Evolutionary conservation across 1,139 yeast genomes (phyloP).

Genomic region (Yarrowia galli): DNA sequence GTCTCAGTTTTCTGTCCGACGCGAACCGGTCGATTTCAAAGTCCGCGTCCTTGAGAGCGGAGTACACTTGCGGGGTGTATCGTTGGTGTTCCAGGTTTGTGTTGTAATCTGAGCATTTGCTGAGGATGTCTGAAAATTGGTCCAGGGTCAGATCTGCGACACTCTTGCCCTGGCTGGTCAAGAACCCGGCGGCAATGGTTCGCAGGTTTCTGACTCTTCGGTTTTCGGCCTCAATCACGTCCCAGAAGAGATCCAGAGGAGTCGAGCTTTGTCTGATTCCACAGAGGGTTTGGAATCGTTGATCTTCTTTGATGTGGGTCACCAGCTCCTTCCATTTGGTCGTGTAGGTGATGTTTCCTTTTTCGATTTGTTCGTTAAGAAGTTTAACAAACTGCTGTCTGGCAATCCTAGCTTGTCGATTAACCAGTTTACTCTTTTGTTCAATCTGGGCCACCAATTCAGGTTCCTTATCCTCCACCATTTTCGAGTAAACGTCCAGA

Average conservation of each 20-base stretch:
- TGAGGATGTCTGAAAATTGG: constrained; percentile 45
- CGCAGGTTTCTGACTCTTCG: constrained; percentile 64
- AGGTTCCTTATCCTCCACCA: constrained; percentile 57
- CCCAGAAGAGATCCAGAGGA: constrained; percentile 81
- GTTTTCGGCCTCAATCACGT: constrained; percentile 68
- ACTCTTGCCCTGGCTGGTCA: constrained; percentile 49
- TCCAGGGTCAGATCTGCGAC: constrained; percentile 44
- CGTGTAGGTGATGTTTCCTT: constrained; percentile 60
- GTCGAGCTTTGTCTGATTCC: constrained; percentile 79
- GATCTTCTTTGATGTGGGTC: constrained; percentile 61
- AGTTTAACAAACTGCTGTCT: constrained; percentile 64
- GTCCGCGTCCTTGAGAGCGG: constrained; percentile 34
- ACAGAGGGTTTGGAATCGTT: constrained; percentile 65
- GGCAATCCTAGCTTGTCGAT: constrained; percentile 66
- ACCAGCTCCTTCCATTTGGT: constrained; percentile 68
- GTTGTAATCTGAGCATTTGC: constrained; percentile 41
- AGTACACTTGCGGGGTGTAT: constrained; percentile 16
- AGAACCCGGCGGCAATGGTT: constrained; percentile 65
- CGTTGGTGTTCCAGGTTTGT: constrained; percentile 27
- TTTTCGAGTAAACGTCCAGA: constrained; percentile 60
- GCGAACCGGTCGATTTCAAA: constrained; percentile 50
- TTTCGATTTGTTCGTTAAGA: constrained; percentile 53
- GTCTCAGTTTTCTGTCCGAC: constrained; percentile 50
- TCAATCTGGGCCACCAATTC: constrained; percentile 51
- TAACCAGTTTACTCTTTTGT: constrained; percentile 54